phyloP scores from a whole-genome alignment of 129 eudicot genomes.

The Apium graveolens region DNA sequence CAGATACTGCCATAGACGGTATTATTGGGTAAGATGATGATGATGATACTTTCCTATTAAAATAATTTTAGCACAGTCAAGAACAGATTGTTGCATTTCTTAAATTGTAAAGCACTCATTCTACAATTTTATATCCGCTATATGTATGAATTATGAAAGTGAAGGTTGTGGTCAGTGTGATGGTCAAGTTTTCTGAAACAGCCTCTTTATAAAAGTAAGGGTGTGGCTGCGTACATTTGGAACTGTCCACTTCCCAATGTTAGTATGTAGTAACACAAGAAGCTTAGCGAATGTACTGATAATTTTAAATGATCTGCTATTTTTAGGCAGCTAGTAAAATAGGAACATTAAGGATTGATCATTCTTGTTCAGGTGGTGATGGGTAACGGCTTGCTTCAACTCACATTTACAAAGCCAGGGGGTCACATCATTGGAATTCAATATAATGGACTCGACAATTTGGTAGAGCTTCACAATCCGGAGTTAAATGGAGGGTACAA shows the following conservation, averaged over 20 bases:
- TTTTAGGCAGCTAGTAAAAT: not conserved
- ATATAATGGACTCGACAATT: slow-evolving; percentile 42
- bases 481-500: slow-evolving; percentile 36
- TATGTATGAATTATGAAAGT: no score
- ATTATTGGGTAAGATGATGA: no score
- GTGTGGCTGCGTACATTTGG: not conserved
- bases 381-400: slow-evolving; percentile 30
- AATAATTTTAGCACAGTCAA: not conserved
- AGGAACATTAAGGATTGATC: not conserved
- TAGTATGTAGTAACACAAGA: not conserved
- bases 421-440: slow-evolving; percentile 29
- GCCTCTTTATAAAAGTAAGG: not conserved
- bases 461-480: slow-evolving; percentile 25
- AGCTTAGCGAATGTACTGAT: not conserved
- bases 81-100: not conserved
- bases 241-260: not conserved
- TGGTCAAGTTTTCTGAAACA: not conserved
- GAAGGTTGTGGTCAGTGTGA: not conserved
- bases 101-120: not conserved
- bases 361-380: slow-evolving; percentile 27
- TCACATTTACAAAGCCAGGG: slow-evolving; percentile 28
- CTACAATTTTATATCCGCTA: no score
- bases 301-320: not conserved
- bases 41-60: not conserved
- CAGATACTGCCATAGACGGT: no score